Percentiles rank a stretch among this genome's conserved stretches.
These are phyloP conservation scores for Candida tunisiensis DNA, from an alignment of 1,139 yeast species.

Conservation along the genomic window DNA sequence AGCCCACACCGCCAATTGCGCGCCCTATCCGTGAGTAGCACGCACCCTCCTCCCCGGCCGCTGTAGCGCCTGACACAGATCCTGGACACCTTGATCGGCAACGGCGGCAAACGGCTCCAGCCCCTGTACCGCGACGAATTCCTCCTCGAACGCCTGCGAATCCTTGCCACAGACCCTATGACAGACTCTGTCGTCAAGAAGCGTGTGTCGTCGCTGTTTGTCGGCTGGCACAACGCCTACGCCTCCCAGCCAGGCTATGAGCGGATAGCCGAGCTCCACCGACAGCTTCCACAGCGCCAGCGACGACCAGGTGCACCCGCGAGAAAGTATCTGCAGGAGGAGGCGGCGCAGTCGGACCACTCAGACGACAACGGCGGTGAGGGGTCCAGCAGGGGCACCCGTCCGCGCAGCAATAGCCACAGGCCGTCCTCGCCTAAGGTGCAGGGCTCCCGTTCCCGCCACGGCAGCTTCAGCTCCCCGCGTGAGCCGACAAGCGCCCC, in stretches of 20 bases:
- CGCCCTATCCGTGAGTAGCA: slow-evolving; percentile 32
- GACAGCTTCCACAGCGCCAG: slow-evolving; percentile 28
- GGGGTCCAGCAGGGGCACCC: background rate
- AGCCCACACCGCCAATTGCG: slow-evolving; percentile 37
- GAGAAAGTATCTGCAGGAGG: slow-evolving; percentile 9
- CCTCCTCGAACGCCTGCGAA: slow-evolving; percentile 47
- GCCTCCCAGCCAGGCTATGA: slow-evolving; percentile 32
- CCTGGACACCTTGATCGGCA: slow-evolving; percentile 59
- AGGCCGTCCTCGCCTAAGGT: background rate
- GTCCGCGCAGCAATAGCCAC: background rate
- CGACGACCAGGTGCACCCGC: slow-evolving; percentile 16
- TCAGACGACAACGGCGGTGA: background rate
- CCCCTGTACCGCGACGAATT: slow-evolving; percentile 54
- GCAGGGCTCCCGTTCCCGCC: background rate
- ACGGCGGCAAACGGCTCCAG: slow-evolving; percentile 37
- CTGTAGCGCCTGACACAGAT: slow-evolving; percentile 16
- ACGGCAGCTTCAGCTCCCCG: no score
- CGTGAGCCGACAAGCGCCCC: no score
- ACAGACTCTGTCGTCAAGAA: slow-evolving; percentile 31
- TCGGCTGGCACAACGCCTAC: slow-evolving; percentile 48
- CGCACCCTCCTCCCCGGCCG: background rate
- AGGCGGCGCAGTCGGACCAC: background rate
- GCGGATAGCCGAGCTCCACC: slow-evolving; percentile 33
- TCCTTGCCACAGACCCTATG: slow-evolving; percentile 27
- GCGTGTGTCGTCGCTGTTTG: slow-evolving; percentile 31